These are phyloP conservation scores for Gamarada debralockiae DNA, from an alignment of 495 filamentous ascomycete species.

Conservation along the genomic window DNA sequence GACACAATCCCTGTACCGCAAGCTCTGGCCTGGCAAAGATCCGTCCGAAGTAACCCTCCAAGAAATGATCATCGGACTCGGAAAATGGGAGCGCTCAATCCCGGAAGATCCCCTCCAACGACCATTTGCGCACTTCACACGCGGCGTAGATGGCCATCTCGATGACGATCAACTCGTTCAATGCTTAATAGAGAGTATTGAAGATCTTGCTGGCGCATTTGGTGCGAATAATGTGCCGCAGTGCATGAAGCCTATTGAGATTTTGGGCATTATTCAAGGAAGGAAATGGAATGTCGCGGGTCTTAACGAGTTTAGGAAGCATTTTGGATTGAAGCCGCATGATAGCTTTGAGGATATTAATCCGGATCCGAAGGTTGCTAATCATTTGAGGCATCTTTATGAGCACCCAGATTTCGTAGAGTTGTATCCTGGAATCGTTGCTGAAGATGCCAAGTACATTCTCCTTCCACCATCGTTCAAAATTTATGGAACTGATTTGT, in stretches of 20 bases:
- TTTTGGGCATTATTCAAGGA: slow-evolving; percentile 80
- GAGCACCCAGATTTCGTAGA: slow-evolving; percentile 77
- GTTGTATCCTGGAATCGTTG: slow-evolving; percentile 76
- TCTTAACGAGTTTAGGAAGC: slow-evolving; percentile 71
- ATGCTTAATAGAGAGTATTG: slow-evolving; percentile 64
- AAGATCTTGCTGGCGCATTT: slow-evolving; percentile 58
- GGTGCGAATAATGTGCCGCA: slow-evolving; percentile 73
- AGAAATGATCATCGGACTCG: neutral
- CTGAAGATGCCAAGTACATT: slow-evolving; percentile 71
- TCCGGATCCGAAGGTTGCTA: slow-evolving; percentile 65
- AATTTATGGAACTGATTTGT: neutral
- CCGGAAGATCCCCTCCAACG: slow-evolving; percentile 45
- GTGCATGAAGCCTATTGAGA: slow-evolving; percentile 71
- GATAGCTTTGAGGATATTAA: slow-evolving; percentile 83
- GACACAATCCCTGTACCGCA: slow-evolving; percentile 49
- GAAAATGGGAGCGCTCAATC: neutral
- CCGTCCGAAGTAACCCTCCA: slow-evolving; percentile 29
- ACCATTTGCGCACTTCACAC: slow-evolving; percentile 58
- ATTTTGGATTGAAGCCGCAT: slow-evolving; percentile 73
- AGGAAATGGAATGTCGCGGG: slow-evolving; percentile 40
- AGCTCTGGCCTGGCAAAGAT: slow-evolving; percentile 38
- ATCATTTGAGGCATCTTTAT: slow-evolving; percentile 54
- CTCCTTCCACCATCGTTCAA: slow-evolving; percentile 29
- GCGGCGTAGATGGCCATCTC: slow-evolving; percentile 57
- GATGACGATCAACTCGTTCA: slow-evolving; percentile 65